Evolutionary conservation across 192 early-diverging fungal genomes (phyloP), one percentile per base, ranked within the genome.

Genomic region (Umbelopsis ramanniana): DNA sequence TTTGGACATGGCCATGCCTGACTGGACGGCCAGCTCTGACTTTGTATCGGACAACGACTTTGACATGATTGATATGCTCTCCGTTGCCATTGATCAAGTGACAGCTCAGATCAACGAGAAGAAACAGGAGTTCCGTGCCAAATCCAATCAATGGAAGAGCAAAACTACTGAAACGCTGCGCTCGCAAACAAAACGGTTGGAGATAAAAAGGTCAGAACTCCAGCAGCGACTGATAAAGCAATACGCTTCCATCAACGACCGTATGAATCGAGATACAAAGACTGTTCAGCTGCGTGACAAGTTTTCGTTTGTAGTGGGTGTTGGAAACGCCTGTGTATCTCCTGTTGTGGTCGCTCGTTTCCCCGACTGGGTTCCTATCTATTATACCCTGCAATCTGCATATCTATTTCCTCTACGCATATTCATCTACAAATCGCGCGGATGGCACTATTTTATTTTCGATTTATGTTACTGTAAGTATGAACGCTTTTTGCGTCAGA

Each of bases 251-350:
- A 69, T 81, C 19, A 70, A 76, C 46, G 67, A 67, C 1, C 68
- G 70, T 21, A 74, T 81, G 72, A 77, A 76, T 33, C 33, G 54
- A 47, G 75, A 81, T n/a, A 79, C 81, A 33, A 84, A 80, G 10
- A 80, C 81, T 6, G 86, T 84, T 22, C 76, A 75, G 26, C 74
- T 85, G 14, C 80, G 85, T 45, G 88, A 91, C 75, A 91, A 91
- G 72, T 48, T 89, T 23, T 80, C 89, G 14, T 91, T 91, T 79
- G 88, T 89, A 0, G 70, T 88, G 14, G 90, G 90, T 12, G 87
- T 89, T 33, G 84, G 86, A 35, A 89, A 89, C 67, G 81, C 88
- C 23, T 91, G 90, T 73, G 72, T 88, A 8, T 87, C 88, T 1
- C 84, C 86, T 3, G 79, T 81, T 50, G 19, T 89, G 9, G 75